phyloP scores from a whole-genome alignment of 164 flowering plant species.

The Sedum album region DNA sequence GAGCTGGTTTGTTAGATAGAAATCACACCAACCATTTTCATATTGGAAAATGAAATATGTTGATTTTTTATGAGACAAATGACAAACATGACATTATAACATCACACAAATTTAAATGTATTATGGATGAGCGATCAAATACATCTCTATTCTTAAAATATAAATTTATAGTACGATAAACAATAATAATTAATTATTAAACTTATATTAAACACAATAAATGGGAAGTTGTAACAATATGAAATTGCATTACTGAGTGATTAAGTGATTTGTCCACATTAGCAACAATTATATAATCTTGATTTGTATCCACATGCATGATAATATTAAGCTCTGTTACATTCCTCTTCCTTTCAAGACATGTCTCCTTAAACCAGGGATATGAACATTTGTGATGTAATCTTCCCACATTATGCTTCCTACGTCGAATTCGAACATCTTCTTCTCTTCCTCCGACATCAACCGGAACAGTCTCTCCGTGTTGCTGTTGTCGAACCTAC shows the following conservation, averaged over 20 bases:
- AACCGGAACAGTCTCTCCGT: conserved; percentile 46
- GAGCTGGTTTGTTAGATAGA: too few species aligned
- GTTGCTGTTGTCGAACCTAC: conserved; percentile 62
- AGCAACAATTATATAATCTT: background rate
- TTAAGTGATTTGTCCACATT: background rate
- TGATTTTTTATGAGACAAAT: too few species aligned
- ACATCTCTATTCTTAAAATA: too few species aligned
- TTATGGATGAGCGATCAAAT: too few species aligned
- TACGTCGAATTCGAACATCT: conserved; percentile 63
- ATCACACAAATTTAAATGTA: too few species aligned
- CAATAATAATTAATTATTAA: too few species aligned
- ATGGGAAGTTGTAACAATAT: background rate
- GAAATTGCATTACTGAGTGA: background rate
- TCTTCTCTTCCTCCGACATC: conserved; percentile 76
- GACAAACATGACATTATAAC: too few species aligned
- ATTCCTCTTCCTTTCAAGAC: conserved; percentile 44
- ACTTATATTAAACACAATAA: too few species aligned
- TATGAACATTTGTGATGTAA: conserved; percentile 69
- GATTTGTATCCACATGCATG: background rate
- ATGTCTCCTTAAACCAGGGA: conserved; percentile 81
- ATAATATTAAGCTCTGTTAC: background rate
- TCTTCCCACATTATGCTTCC: conserved; percentile 78
- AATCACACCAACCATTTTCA: too few species aligned
- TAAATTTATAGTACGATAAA: too few species aligned
- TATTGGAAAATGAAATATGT: too few species aligned